These are phyloP conservation scores for Solanum pinnatisectum DNA, from an alignment of 257 asterid genomes.

Conservation along the genomic window DNA sequence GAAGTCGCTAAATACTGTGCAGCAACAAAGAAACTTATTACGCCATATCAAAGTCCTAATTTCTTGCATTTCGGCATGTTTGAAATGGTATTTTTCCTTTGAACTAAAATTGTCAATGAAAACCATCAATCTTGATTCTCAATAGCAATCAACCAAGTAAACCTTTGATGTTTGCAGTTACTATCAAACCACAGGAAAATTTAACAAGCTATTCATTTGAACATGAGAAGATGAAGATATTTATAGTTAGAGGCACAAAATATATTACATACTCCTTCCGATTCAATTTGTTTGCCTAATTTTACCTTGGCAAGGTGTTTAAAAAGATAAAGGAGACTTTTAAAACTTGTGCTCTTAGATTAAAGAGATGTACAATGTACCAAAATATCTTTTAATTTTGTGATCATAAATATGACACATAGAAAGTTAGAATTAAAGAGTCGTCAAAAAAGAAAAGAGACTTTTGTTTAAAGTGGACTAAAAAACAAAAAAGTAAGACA, in stretches of 20 bases:
- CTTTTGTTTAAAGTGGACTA: neutral
- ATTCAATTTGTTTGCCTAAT: neutral
- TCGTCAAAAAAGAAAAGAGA: neutral
- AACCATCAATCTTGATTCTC: neutral
- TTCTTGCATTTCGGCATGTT: neutral
- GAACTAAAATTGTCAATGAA: neutral
- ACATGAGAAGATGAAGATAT: neutral
- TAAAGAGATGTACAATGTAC: neutral
- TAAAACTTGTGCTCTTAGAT: neutral
- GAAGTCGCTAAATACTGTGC: neutral
- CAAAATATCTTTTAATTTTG: too few relatives aligned
- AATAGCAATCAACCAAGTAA: neutral
- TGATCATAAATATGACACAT: neutral
- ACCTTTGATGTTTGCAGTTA: neutral
- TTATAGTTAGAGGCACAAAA: neutral
- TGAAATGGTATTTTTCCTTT: neutral
- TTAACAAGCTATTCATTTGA: neutral
- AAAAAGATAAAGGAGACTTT: neutral
- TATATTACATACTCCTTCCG: neutral
- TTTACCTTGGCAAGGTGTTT: neutral
- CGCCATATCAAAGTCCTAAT: neutral
- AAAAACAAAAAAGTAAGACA: neutral
- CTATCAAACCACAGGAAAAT: neutral
- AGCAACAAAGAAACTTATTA: neutral
- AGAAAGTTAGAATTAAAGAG: neutral